Evolutionary conservation across 345 rosid genomes (phyloP).

Genomic region (Sonneratia caseolaris): DNA sequence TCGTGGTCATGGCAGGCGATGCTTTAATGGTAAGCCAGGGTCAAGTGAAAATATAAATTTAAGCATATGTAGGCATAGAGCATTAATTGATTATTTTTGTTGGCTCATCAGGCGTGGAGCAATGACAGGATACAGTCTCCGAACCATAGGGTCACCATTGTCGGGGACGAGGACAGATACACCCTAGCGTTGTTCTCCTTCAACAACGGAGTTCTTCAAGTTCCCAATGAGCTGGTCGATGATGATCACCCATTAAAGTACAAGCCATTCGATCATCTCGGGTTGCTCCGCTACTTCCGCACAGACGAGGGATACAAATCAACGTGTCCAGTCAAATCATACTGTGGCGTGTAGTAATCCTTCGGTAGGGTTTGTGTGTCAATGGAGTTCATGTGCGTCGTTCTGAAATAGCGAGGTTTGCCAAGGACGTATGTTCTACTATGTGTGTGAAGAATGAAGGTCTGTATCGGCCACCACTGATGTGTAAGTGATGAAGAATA

Average conservation of each 20-base stretch:
- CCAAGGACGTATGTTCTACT: background rate
- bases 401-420: background rate
- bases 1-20: constrained; percentile 26
- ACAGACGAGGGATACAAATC: constrained; percentile 13
- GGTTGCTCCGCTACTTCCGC: constrained; percentile 4
- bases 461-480: background rate
- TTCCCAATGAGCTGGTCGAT: constrained; percentile 18
- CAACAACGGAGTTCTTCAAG: constrained; percentile 9
- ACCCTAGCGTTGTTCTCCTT: constrained; percentile 14
- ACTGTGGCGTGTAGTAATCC: constrained; percentile 2
- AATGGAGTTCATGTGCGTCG: background rate
- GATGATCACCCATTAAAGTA: constrained; percentile 16
- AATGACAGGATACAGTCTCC: constrained; percentile 12
- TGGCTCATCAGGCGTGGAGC: constrained; percentile 12
- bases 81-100: no score
- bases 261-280: constrained; percentile 19
- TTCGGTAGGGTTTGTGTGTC: background rate
- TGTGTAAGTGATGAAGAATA: no score
- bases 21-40: constrained; percentile 12
- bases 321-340: constrained; percentile 9
- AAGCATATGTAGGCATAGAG: background rate
- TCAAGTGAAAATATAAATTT: no score
- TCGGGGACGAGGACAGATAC: constrained; percentile 9
- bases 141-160: constrained; percentile 7
- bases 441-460: background rate